These are phyloP conservation scores for Fusarium camptoceras DNA, from an alignment of 2,329 filamentous ascomycete genomes.

Conservation along the genomic window DNA sequence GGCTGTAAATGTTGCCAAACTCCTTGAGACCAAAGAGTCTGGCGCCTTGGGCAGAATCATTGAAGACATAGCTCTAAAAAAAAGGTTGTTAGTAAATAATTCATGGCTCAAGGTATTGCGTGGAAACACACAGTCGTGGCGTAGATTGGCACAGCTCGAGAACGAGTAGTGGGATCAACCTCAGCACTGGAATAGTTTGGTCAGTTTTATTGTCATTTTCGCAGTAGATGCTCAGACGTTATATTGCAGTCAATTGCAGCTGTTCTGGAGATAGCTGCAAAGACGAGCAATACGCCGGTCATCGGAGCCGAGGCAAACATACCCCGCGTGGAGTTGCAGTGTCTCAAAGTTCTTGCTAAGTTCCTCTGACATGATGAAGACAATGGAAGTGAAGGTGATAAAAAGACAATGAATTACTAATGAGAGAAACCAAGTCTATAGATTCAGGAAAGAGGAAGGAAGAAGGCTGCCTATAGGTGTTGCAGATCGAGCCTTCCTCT, in stretches of 20 bases:
- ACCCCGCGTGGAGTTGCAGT: constrained; percentile 87
- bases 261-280: background rate
- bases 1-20: constrained; percentile 97
- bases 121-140: constrained; percentile 74
- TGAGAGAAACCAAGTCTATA: background rate
- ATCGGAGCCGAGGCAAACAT: constrained; percentile 50
- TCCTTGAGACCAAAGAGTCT: constrained; percentile 97
- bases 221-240: background rate
- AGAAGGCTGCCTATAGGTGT: background rate
- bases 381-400: background rate
- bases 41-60: constrained; percentile 95
- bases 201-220: constrained; percentile 11
- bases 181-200: constrained; percentile 69
- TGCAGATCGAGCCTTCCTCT: constrained; percentile 28
- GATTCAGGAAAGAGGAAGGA: constrained; percentile 7
- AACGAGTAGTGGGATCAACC: constrained; percentile 83
- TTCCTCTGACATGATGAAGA: constrained; percentile 53
- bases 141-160: constrained; percentile 95
- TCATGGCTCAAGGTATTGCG: background rate
- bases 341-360: constrained; percentile 80
- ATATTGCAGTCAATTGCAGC: background rate
- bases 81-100: background rate
- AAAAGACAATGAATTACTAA: background rate
- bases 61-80: constrained; percentile 84
- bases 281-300: constrained; percentile 23